Conservation (phyloP, 2,329 filamentous ascomycete species). For the Colletotrichum musae region DNA sequence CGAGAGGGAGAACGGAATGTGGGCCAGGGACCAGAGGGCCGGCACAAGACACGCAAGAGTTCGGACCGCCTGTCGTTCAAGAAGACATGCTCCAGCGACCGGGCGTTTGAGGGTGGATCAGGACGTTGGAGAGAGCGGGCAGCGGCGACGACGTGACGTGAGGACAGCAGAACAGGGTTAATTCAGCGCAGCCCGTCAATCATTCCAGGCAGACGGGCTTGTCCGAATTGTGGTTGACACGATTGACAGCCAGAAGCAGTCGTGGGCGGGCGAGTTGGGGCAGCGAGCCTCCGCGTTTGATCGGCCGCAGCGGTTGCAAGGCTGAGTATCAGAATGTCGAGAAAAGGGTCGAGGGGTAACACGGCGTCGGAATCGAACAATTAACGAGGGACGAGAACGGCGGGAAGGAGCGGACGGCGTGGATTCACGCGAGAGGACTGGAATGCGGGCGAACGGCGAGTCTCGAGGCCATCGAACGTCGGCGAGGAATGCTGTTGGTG, state of each 20-base stretch:
- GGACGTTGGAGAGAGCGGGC: slow-evolving; percentile 8
- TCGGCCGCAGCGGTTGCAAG: slow-evolving; percentile 37
- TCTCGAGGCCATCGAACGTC: slow-evolving; percentile 32
- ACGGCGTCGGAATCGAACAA: slow-evolving; percentile 19
- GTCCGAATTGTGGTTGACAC: slow-evolving; percentile 16
- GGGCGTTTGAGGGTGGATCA: slow-evolving; percentile 36
- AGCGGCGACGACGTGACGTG: slow-evolving; percentile 18
- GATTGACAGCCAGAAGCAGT: not conserved
- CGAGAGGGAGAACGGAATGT: slow-evolving; percentile 39
- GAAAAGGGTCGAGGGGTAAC: slow-evolving; percentile 24
- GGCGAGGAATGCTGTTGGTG: slow-evolving; percentile 23
- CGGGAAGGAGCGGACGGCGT: slow-evolving; percentile 27
- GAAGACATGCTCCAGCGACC: slow-evolving; percentile 37
- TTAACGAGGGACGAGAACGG: slow-evolving; percentile 6
- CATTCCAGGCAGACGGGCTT: slow-evolving; percentile 15
- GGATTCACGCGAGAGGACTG: slow-evolving; percentile 14
- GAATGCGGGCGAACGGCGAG: slow-evolving; percentile 8
- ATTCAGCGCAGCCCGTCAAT: slow-evolving; percentile 10
- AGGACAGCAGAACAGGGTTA: slow-evolving; percentile 14
- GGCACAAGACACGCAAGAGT: slow-evolving; percentile 23
- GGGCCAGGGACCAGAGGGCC: slow-evolving; percentile 30
- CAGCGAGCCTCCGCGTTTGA: slow-evolving; percentile 40
- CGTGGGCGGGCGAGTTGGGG: slow-evolving; percentile 16
- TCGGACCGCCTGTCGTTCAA: slow-evolving; percentile 35
- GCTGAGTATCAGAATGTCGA: slow-evolving; percentile 38